Conservation (phyloP, 2,329 filamentous ascomycete species). For the Exophiala sp. region DNA sequence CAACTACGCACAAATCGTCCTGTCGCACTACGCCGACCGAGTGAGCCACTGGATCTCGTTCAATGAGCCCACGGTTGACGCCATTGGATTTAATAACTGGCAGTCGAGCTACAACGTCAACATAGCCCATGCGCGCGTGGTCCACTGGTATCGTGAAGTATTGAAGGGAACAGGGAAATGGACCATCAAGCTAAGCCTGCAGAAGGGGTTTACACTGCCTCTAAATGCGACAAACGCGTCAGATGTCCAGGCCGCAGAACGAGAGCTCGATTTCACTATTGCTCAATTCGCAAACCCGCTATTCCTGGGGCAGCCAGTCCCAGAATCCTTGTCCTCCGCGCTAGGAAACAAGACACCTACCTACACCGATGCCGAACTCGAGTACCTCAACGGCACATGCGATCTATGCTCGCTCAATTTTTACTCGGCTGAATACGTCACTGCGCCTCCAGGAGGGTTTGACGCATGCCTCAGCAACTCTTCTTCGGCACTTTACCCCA, state of each 20-base stretch:
- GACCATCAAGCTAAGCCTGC: neutral
- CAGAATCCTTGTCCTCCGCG: neutral
- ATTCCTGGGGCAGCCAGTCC: neutral
- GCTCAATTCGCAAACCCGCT: neutral
- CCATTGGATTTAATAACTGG: neutral
- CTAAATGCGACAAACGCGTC: neutral
- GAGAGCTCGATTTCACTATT: neutral
- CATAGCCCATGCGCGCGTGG: neutral
- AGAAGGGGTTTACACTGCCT: neutral
- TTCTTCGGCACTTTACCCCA: neutral
- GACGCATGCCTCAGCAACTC: neutral
- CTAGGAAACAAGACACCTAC: neutral
- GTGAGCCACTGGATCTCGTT: neutral
- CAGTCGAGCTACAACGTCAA: neutral
- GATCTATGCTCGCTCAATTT: neutral
- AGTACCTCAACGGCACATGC: neutral
- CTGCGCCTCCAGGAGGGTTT: neutral
- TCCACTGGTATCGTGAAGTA: neutral
- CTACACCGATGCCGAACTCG: neutral
- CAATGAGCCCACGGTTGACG: neutral
- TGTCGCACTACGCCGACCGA: neutral
- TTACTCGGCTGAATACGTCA: neutral
- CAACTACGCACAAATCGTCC: neutral
- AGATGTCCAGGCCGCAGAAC: neutral
- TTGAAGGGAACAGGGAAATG: neutral